phyloP scores from a whole-genome alignment of 1,139 yeast species.

The Debaryomyces fabryi region DNA sequence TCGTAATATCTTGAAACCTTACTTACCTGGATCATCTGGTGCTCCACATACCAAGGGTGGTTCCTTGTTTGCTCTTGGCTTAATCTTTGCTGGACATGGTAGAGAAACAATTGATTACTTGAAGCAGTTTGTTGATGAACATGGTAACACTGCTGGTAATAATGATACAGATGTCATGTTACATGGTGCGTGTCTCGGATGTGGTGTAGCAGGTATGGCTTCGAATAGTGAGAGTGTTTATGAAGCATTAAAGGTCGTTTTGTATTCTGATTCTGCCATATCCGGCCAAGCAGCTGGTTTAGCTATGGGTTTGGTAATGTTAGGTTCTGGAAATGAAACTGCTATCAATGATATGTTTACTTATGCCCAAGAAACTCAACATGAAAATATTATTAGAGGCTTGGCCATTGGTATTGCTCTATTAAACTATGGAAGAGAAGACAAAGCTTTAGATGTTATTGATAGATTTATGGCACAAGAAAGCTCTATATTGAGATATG shows the following conservation, averaged over 20 bases:
- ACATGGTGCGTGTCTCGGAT: slow-evolving; percentile 96
- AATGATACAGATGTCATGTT: slow-evolving; percentile 83
- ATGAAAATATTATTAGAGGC: slow-evolving; percentile 92
- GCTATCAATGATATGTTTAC: slow-evolving; percentile 83
- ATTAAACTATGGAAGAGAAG: slow-evolving; percentile 84
- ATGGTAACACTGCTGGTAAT: slow-evolving; percentile 65
- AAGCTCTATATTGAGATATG: slow-evolving; percentile 86
- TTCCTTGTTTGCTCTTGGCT: slow-evolving; percentile 88
- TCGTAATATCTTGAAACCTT: slow-evolving; percentile 82
- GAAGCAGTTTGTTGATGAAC: slow-evolving; percentile 71
- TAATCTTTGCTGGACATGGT: slow-evolving; percentile 96
- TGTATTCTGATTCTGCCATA: slow-evolving; percentile 88
- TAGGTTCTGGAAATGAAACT: slow-evolving; percentile 82
- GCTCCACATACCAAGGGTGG: slow-evolving; percentile 96
- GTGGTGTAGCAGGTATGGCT: slow-evolving; percentile 98
- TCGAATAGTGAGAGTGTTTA: slow-evolving; percentile 73
- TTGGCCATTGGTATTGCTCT: slow-evolving; percentile 88
- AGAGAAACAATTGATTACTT: slow-evolving; percentile 82
- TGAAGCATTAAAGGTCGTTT: slow-evolving; percentile 80
- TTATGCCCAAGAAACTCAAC: slow-evolving; percentile 94
- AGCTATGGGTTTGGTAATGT: slow-evolving; percentile 94
- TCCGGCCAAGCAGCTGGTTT: slow-evolving; percentile 98
- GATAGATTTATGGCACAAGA: slow-evolving; percentile 71
- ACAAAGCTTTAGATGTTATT: slow-evolving; percentile 74
- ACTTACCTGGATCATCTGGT: slow-evolving; percentile 80